A percentile compares a stretch with the other conserved stretches of the same genome.
phyloP scores from a whole-genome alignment of 192 early-diverging fungal species.

The Umbelopsis vinacea region DNA sequence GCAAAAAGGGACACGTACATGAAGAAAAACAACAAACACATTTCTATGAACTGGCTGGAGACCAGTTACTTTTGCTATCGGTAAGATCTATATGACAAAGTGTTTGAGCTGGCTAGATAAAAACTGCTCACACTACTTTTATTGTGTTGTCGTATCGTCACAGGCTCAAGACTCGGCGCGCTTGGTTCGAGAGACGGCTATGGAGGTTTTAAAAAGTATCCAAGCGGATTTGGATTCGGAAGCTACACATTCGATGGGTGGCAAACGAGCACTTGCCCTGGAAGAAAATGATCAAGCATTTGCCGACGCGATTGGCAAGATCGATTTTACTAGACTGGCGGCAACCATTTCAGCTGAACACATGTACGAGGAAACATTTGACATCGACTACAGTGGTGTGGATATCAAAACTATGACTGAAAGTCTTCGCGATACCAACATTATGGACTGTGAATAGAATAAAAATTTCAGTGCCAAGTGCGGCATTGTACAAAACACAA shows the following conservation, averaged over 20 bases:
- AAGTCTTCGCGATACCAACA: conserved; percentile 27
- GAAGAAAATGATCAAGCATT: conserved; percentile 32
- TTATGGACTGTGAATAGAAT: conserved; percentile 35
- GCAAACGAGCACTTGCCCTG: not conserved
- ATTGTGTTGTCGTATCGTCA: not conserved
- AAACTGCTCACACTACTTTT: not conserved
- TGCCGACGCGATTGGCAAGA: conserved; percentile 29
- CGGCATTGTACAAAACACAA: too few species aligned
- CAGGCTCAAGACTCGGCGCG: conserved; percentile 20
- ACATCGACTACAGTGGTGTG: conserved; percentile 44
- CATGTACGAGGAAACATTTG: conserved; percentile 58
- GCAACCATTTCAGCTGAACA: conserved; percentile 51
- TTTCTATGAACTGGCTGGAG: conserved; percentile 52
- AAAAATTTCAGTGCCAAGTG: too few species aligned
- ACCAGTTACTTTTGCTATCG: conserved; percentile 46
- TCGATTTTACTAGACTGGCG: conserved; percentile 50
- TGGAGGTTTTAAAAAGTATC: conserved; percentile 28
- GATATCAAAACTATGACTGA: conserved; percentile 47
- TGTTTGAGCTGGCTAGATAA: conserved; percentile 18
- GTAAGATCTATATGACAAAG: conserved; percentile 34
- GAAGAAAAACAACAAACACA: conserved; percentile 34
- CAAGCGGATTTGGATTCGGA: conserved; percentile 8
- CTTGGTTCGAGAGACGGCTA: conserved; percentile 26
- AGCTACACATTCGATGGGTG: not conserved
- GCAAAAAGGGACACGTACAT: not conserved